Conservation (phyloP, 1,284 basidiomycete genomes). For the Takashimella koratensis region DNA sequence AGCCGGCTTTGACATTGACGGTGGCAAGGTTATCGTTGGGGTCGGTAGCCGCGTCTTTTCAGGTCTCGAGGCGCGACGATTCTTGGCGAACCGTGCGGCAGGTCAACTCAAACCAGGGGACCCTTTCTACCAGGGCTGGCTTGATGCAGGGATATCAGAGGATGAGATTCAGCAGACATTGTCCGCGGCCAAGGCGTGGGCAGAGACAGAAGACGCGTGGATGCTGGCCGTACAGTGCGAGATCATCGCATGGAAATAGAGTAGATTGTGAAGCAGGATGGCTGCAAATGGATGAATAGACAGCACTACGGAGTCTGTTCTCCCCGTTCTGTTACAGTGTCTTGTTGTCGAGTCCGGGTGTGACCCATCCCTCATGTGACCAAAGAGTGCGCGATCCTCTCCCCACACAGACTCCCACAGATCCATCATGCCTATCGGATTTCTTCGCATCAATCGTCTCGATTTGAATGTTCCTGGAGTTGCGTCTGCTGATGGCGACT, state of each 20-base stretch:
- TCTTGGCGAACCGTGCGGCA: slow-evolving; percentile 1
- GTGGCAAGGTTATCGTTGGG: neutral
- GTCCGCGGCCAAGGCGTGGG: slow-evolving; percentile 3
- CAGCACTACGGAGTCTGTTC: no score
- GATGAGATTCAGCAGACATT: slow-evolving; percentile 2
- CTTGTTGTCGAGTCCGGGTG: no score
- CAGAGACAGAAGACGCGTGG: slow-evolving; percentile 7
- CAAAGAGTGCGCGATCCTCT: no score
- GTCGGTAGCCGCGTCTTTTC: slow-evolving; percentile 2
- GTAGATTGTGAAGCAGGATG: no score
- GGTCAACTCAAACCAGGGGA: neutral
- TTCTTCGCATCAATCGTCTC: no score
- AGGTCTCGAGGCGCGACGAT: neutral
- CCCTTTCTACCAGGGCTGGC: slow-evolving; percentile 2
- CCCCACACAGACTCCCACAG: no score
- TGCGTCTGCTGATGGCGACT: no score
- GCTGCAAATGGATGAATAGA: no score
- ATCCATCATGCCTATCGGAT: no score
- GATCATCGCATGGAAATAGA: slow-evolving; percentile 3
- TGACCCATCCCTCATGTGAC: no score
- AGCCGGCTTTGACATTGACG: slow-evolving; percentile 2
- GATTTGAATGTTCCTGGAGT: no score
- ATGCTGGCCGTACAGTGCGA: slow-evolving; percentile 9
- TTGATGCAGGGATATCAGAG: slow-evolving; percentile 1
- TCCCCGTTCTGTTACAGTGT: no score